Evolutionary conservation across 495 filamentous ascomycete genomes (phyloP), one percentile per base, ranked within the genome.

Genomic region (Diplogelasinospora grovesii): DNA sequence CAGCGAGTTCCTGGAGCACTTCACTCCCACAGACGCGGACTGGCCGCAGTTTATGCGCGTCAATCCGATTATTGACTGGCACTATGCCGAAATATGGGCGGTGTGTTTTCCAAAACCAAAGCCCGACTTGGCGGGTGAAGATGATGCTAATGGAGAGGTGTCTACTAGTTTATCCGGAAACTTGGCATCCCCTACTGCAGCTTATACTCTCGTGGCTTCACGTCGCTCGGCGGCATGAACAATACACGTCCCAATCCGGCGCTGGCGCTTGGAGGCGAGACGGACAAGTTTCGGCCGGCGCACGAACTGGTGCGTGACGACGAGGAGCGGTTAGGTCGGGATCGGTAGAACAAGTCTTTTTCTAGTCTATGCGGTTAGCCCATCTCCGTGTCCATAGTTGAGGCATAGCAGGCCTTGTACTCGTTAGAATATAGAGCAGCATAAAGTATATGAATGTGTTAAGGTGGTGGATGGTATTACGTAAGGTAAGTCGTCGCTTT

Each of bases 51-150:
- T 98, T 53, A 89, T 97, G 80, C 73, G 92, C 31, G 69, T 95
- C 27, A 88, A 97, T 66, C 92, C 92, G 0, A 83, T 98, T 7
- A 86, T 98, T 54, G 92, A 97, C 55, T 96, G 92, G 93, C 85
- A 90, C 59, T 98, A 95, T 65, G 78, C 78, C 11, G 90, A 97
- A 61, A 89, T 98, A 42, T 95, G 92, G 93, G 75, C 81, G 4
- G 82, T 83, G 48, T 64, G 81, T 78, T 38, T 11, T 23, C 25
- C 29, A 9, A 15, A 8, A 2, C 6, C 28, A 15, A 13, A 31
- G 7, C 11, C 6, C 11, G 28, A 8, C n/a, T 15, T 8, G n/a
- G 2, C 16, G 35, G 7, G 35, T 39, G 8, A 30, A 11, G 14
- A 32, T 18, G 0, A 34, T 22, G n/a, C 22, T 19, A n/a, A n/a